phyloP scores from a whole-genome alignment of 139 green algal species.

The Closterium sp. region DNA sequence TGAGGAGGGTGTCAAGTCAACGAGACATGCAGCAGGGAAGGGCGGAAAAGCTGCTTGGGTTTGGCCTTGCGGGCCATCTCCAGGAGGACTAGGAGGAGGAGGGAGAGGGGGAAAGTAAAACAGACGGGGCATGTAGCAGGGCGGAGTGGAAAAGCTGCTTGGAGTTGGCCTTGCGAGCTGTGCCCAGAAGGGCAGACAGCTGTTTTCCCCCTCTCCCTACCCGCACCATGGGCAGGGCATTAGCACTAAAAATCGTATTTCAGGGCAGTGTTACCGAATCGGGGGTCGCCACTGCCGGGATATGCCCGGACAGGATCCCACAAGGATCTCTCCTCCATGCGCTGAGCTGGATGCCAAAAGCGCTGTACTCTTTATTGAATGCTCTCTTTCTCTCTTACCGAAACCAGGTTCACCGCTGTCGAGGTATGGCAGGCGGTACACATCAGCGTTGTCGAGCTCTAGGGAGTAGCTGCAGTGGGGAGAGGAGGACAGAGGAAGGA shows the following conservation, averaged over 20 bases:
- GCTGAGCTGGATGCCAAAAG: neutral
- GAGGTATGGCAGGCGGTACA: slow-evolving; percentile 44
- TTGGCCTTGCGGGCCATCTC: no score
- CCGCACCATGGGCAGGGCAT: no score
- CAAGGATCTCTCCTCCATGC: no score
- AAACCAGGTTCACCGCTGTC: slow-evolving; percentile 36
- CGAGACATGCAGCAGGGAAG: neutral
- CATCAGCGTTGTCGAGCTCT: slow-evolving; percentile 34
- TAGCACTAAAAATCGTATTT: no score
- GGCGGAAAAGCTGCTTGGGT: neutral
- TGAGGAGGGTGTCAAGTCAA: no score
- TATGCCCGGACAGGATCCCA: no score
- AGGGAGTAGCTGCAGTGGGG: slow-evolving; percentile 34
- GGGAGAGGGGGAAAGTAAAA: neutral
- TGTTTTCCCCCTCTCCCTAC: no score
- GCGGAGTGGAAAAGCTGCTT: neutral
- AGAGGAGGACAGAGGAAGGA: no score
- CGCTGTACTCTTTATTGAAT: no score
- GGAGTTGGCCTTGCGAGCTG: neutral
- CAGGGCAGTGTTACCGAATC: slow-evolving; percentile 42
- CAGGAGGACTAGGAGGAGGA: neutral
- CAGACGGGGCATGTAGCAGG: neutral
- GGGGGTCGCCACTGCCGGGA: slow-evolving; percentile 30
- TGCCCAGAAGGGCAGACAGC: no score
- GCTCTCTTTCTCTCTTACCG: no score